phyloP scores from a whole-genome alignment of 495 filamentous ascomycete genomes.

The Polyplosphaeria fusca region DNA sequence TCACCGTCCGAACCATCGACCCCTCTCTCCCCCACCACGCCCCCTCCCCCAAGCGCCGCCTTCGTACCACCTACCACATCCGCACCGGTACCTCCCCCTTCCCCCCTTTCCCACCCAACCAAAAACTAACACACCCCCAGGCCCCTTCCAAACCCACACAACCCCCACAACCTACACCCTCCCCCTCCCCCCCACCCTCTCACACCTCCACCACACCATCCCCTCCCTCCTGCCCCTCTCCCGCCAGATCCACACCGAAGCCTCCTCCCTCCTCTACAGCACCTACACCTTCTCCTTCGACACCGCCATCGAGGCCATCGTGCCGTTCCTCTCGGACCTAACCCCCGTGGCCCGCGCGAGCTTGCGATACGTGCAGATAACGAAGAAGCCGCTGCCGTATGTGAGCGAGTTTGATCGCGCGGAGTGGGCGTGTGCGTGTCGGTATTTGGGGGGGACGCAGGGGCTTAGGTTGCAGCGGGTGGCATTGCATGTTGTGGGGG shows the following conservation, averaged over 20 bases:
- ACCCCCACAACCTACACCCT: conserved; percentile 50
- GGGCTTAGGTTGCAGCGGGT: conserved; percentile 35
- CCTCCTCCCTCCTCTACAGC: conserved; percentile 49
- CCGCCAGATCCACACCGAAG: conserved; percentile 50
- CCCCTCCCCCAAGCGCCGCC: conserved; percentile 2
- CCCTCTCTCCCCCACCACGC: conserved; percentile 20
- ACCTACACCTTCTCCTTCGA: conserved; percentile 53
- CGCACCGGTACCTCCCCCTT: conserved; percentile 14
- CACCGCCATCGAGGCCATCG: conserved; percentile 51
- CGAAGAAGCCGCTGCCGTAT: conserved; percentile 50
- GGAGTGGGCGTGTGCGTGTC: conserved; percentile 51
- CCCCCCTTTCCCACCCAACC: no score
- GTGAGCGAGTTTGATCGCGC: conserved; percentile 50
- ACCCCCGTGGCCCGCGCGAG: conserved; percentile 44
- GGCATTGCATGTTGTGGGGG: conserved; percentile 48
- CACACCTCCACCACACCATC: conserved; percentile 30
- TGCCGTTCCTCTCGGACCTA: conserved; percentile 55
- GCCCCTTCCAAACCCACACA: conserved; percentile 35
- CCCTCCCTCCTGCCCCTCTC: conserved; percentile 48
- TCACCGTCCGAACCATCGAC: conserved; percentile 36
- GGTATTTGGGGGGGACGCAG: conserved; percentile 40
- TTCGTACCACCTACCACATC: conserved; percentile 14
- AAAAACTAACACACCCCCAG: conserved; percentile 13
- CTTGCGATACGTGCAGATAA: conserved; percentile 46
- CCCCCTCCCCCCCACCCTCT: conserved; percentile 38